These are phyloP conservation scores for Rhododendron ferrugineum DNA, from an alignment of 148 eudicot genomes.

Conservation along the genomic window DNA sequence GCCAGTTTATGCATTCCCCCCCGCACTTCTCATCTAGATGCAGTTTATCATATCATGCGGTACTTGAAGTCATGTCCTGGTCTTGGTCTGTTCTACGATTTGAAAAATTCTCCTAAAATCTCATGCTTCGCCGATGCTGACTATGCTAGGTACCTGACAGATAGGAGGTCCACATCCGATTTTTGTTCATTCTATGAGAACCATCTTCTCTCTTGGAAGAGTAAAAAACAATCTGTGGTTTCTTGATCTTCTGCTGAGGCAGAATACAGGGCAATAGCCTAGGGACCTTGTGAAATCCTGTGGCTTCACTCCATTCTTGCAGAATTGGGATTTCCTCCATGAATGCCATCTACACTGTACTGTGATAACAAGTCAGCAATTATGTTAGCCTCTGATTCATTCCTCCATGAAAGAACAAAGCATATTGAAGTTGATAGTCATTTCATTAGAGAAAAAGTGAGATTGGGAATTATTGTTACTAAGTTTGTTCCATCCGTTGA, in stretches of 20 bases:
- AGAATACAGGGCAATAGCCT: not conserved
- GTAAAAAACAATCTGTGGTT: not conserved
- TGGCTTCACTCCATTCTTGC: no score
- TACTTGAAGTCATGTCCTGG: not conserved
- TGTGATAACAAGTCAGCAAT: not conserved
- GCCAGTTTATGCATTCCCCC: not conserved
- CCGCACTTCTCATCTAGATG: not conserved
- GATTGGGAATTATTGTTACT: not conserved
- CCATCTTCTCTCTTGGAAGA: not conserved
- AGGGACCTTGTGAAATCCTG: not conserved
- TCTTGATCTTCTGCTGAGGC: not conserved
- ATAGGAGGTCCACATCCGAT: not conserved
- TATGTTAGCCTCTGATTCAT: not conserved
- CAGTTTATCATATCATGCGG: not conserved
- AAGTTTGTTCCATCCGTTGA: not conserved
- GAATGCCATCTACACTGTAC: not conserved
- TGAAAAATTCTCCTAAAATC: not conserved
- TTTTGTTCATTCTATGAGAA: not conserved
- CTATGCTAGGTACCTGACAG: not conserved
- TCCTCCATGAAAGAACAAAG: not conserved
- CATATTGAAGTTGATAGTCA: not conserved
- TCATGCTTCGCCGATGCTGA: no score
- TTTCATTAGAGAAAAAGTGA: not conserved
- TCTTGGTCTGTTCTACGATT: not conserved
- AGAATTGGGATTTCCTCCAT: not conserved